phyloP scores from a whole-genome alignment of 2,329 filamentous ascomycete species.

The Fusarium sp. region DNA sequence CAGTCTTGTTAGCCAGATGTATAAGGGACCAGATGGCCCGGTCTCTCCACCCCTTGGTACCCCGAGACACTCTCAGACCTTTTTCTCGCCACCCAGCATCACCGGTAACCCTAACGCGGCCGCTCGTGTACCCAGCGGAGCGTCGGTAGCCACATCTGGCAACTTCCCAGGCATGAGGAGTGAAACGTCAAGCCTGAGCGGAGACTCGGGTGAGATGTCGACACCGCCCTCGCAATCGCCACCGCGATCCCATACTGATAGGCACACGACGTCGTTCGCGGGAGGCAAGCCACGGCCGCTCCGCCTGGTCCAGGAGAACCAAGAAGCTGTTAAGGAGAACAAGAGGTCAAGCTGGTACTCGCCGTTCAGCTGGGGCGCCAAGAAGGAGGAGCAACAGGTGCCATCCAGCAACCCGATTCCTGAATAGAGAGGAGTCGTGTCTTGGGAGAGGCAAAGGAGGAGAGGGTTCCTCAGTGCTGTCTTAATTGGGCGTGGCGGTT shows the following conservation, averaged over 20 bases:
- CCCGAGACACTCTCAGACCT: slow-evolving; percentile 74
- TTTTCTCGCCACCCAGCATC: slow-evolving; percentile 69
- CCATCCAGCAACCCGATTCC: slow-evolving; percentile 53
- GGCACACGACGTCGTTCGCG: slow-evolving; percentile 69
- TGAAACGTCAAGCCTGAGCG: slow-evolving; percentile 76
- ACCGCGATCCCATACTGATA: slow-evolving; percentile 66
- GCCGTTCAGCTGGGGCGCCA: slow-evolving; percentile 68
- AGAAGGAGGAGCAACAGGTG: slow-evolving; percentile 64
- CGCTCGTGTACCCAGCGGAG: slow-evolving; percentile 67
- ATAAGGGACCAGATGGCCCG: slow-evolving; percentile 79
- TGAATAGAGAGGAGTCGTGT: slow-evolving; percentile 48
- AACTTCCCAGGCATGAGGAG: slow-evolving; percentile 83
- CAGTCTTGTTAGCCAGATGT: slow-evolving; percentile 90
- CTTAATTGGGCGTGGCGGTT: slow-evolving; percentile 45
- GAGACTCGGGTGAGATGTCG: slow-evolving; percentile 73
- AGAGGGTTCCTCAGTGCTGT: slow-evolving; percentile 21
- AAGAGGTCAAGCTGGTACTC: slow-evolving; percentile 77
- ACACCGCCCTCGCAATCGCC: slow-evolving; percentile 69
- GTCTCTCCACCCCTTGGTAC: slow-evolving; percentile 73
- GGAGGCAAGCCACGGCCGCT: slow-evolving; percentile 86
- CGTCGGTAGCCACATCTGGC: slow-evolving; percentile 63
- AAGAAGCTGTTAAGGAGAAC: slow-evolving; percentile 65
- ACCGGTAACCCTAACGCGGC: slow-evolving; percentile 67
- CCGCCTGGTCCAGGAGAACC: slow-evolving; percentile 87
- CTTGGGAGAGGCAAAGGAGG: slow-evolving; percentile 16